Evolutionary conservation across 306 rosid species (phyloP).

Genomic region (Nissolia schottii): DNA sequence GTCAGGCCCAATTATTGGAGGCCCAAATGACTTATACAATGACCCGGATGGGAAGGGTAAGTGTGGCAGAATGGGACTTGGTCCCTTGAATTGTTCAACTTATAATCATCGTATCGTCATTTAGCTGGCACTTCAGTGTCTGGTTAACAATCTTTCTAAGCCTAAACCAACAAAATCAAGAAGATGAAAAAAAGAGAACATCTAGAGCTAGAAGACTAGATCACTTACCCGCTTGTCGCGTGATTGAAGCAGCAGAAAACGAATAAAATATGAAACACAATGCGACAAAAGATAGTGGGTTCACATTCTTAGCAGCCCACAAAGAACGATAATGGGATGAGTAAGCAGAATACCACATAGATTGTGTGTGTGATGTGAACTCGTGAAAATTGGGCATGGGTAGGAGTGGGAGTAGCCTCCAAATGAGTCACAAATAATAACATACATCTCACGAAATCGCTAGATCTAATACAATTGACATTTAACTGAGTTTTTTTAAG

Average conservation of each 20-base stretch:
- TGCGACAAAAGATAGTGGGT: constrained; percentile 36
- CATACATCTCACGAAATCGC: too few relatives aligned
- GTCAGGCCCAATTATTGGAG: neutral
- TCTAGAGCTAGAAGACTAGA: neutral
- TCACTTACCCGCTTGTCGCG: neutral
- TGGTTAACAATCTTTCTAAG: neutral
- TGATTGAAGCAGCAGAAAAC: neutral
- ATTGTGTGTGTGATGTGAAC: neutral
- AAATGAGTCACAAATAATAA: constrained; percentile 8
- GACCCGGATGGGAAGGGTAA: too few relatives aligned
- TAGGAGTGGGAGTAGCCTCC: neutral
- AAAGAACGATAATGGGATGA: neutral
- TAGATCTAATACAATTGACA: too few relatives aligned
- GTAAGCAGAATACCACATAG: constrained; percentile 19
- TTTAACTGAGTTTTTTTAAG: too few relatives aligned
- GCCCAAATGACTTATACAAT: neutral
- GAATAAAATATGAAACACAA: constrained; percentile 19
- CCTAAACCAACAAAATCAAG: too few relatives aligned
- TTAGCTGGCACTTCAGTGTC: neutral
- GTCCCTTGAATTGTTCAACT: neutral
- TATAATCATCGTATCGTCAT: neutral
- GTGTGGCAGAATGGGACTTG: neutral
- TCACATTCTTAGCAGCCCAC: constrained; percentile 31
- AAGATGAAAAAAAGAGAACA: too few relatives aligned
- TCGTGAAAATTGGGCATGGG: neutral